Percentiles rank a stretch among this genome's conserved stretches.
phyloP scores from a whole-genome alignment of 306 rosid genomes.

The Corylus avellana region DNA sequence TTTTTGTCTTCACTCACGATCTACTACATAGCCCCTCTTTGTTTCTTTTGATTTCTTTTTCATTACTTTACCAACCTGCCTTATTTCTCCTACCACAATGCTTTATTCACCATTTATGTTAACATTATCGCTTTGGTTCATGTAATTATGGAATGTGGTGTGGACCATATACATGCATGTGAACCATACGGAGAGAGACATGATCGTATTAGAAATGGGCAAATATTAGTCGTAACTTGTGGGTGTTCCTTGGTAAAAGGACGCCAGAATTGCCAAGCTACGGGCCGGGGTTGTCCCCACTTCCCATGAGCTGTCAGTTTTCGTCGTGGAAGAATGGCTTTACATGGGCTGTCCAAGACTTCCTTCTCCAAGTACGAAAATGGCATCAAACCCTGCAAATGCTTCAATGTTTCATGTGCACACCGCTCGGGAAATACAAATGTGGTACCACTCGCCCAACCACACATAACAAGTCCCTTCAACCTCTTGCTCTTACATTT shows the following conservation, averaged over 20 bases:
- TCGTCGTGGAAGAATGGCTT: too few species aligned
- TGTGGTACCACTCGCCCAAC: too few species aligned
- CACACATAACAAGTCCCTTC: too few species aligned
- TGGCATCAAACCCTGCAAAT: too few species aligned
- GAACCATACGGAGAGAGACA: not conserved
- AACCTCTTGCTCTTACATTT: too few species aligned
- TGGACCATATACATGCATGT: slow-evolving; percentile 34
- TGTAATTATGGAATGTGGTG: slow-evolving; percentile 13
- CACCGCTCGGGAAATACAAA: too few species aligned
- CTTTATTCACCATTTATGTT: slow-evolving; percentile 9
- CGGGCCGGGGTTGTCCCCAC: too few species aligned
- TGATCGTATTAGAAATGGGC: not conserved
- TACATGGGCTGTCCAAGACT: too few species aligned
- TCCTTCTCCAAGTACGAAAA: too few species aligned
- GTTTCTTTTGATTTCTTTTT: not conserved
- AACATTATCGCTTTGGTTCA: slow-evolving; percentile 2
- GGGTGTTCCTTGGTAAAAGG: not conserved
- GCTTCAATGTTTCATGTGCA: too few species aligned
- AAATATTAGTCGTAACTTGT: not conserved
- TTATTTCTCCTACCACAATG: not conserved
- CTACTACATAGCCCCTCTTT: not conserved
- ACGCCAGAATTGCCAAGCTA: too few species aligned
- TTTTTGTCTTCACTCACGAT: slow-evolving; percentile 5
- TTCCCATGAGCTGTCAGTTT: too few species aligned
- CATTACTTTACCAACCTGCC: not conserved